Percentiles rank a stretch among this genome's conserved stretches.
These are phyloP conservation scores for Plasmodium vivax DNA, from an alignment of 169 alveolate genomes.

Conservation along the genomic window DNA sequence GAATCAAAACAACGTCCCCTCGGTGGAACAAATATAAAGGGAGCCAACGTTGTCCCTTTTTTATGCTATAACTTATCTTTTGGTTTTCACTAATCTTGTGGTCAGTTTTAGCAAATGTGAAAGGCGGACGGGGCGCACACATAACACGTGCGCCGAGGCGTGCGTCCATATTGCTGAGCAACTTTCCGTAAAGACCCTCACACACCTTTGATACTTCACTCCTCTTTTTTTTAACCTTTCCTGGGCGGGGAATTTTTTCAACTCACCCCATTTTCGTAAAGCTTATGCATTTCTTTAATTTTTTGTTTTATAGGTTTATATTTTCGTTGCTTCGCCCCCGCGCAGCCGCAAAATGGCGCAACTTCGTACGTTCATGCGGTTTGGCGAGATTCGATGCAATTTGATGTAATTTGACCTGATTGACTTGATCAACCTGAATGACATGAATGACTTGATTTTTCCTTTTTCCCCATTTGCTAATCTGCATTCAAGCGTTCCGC, in stretches of 20 bases:
- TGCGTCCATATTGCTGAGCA: neutral
- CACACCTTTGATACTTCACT: neutral
- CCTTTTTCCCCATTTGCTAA: neutral
- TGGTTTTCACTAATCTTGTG: neutral
- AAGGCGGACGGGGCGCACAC: neutral
- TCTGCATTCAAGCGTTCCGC: neutral
- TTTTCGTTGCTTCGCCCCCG: neutral
- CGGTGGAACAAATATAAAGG: neutral
- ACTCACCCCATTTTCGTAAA: neutral
- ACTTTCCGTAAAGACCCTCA: neutral
- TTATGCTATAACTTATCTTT: too few species aligned
- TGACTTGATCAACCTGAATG: neutral
- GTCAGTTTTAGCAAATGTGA: neutral
- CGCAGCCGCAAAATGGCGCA: neutral
- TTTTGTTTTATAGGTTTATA: neutral
- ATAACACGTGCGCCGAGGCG: neutral
- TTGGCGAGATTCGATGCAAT: neutral
- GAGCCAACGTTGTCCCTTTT: neutral
- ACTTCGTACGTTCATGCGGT: neutral
- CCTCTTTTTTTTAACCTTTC: neutral
- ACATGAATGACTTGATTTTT: neutral
- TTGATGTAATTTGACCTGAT: neutral
- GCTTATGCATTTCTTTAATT: neutral
- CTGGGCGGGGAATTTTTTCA: neutral
- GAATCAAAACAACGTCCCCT: neutral